These are phyloP conservation scores for Metroxylon sagu DNA, from an alignment of 176 grass and related monocot genomes.

Conservation along the genomic window DNA sequence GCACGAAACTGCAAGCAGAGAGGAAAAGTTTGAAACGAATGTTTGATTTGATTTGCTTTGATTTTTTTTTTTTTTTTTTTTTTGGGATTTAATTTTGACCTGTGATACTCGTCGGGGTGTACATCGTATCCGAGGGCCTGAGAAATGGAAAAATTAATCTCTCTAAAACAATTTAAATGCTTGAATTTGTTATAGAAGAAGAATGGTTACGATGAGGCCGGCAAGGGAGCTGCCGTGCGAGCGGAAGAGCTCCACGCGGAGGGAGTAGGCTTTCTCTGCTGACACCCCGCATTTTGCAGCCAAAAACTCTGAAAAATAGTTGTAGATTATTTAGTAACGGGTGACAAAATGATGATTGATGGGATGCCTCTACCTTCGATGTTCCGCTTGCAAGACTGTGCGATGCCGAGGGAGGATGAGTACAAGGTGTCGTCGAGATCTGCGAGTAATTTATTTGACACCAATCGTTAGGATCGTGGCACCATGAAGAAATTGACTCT, in stretches of 20 bases:
- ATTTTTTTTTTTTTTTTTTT: no score
- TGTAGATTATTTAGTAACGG: background rate
- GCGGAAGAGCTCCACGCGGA: slow-evolving; percentile 82
- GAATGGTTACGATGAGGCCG: slow-evolving; percentile 59
- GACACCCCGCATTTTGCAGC: slow-evolving; percentile 40
- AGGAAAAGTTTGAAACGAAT: no score
- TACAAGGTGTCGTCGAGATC: slow-evolving; percentile 97
- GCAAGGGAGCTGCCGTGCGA: slow-evolving; percentile 78
- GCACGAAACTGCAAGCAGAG: slow-evolving; percentile 56
- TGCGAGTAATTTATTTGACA: slow-evolving; percentile 6
- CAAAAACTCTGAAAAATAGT: slow-evolving; percentile 52
- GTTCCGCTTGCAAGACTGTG: slow-evolving; percentile 42
- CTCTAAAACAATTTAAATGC: background rate
- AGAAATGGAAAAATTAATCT: background rate
- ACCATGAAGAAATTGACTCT: background rate
- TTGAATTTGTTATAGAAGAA: background rate
- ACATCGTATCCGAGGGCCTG: slow-evolving; percentile 78
- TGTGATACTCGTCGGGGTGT: slow-evolving; percentile 95
- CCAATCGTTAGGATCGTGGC: background rate
- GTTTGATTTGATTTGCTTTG: no score
- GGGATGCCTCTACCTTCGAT: slow-evolving; percentile 44
- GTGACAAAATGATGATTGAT: background rate
- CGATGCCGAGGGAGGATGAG: slow-evolving; percentile 53
- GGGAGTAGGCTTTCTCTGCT: slow-evolving; percentile 35
- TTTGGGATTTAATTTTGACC: slow-evolving; percentile 24